phyloP scores from a whole-genome alignment of 805 yeast genomes.

The Wickerhamiella shivajii region DNA sequence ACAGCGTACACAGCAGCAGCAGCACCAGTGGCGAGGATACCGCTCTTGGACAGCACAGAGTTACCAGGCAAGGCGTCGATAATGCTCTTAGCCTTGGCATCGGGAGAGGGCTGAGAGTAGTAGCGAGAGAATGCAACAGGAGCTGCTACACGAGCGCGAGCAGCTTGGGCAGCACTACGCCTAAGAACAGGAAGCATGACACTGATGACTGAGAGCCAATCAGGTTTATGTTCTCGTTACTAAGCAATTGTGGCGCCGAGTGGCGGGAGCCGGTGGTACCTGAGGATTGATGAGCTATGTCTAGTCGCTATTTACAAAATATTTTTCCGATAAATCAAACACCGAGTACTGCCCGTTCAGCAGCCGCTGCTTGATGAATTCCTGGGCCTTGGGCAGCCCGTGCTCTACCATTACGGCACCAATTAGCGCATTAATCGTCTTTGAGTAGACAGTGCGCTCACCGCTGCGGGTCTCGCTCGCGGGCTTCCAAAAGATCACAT shows the following conservation, averaged over 20 bases:
- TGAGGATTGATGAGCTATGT: no score
- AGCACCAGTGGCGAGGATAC: slow-evolving; percentile 84
- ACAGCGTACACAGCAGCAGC: slow-evolving; percentile 92
- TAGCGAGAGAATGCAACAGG: slow-evolving; percentile 15
- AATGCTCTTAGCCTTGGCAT: slow-evolving; percentile 78
- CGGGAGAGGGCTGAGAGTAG: slow-evolving; percentile 38
- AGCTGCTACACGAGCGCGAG: slow-evolving; percentile 7
- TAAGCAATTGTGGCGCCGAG: no score
- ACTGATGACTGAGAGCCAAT: no score
- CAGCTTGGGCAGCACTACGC: no score
- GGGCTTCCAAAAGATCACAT: slow-evolving; percentile 21
- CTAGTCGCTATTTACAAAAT: slow-evolving; percentile 3
- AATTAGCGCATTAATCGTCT: slow-evolving; percentile 42
- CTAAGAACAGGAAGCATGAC: no score
- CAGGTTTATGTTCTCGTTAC: no score
- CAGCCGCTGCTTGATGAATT: slow-evolving; percentile 37
- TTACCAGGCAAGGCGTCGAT: slow-evolving; percentile 90
- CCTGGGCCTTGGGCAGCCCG: slow-evolving; percentile 44
- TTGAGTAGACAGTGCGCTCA: slow-evolving; percentile 36
- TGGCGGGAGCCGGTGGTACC: no score
- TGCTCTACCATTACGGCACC: slow-evolving; percentile 52
- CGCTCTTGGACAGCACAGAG: slow-evolving; percentile 78
- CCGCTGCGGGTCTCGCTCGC: slow-evolving; percentile 9
- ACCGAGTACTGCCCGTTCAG: slow-evolving; percentile 23
- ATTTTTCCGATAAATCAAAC: slow-evolving; percentile 11